Conservation (phyloP, 768 basidiomycete species). For the Exsudoporus frostii region DNA sequence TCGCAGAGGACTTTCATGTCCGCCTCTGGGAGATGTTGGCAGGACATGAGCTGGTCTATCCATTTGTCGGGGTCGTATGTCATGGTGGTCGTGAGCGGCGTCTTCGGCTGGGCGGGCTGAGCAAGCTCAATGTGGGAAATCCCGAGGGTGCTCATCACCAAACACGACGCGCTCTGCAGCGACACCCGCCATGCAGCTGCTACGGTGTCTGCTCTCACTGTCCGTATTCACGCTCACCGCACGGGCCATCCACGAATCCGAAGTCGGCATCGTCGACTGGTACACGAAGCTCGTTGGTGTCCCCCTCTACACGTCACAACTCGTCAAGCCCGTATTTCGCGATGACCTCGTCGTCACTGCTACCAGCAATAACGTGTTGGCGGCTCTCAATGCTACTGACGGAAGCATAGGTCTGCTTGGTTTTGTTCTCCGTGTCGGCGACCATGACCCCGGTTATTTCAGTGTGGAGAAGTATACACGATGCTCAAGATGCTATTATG, state of each 20-base stretch:
- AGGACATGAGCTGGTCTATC: slow-evolving; percentile 84
- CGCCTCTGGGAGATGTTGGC: slow-evolving; percentile 83
- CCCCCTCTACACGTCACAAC: slow-evolving; percentile 49
- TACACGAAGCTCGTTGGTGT: slow-evolving; percentile 74
- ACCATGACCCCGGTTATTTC: slow-evolving; percentile 1
- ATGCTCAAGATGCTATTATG: slow-evolving; percentile 63
- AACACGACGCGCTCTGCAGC: neutral
- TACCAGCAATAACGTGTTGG: slow-evolving; percentile 75
- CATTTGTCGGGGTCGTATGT: slow-evolving; percentile 66
- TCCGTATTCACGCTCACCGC: slow-evolving; percentile 23
- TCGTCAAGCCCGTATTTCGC: slow-evolving; percentile 62
- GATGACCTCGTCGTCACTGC: slow-evolving; percentile 59
- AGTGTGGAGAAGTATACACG: slow-evolving; percentile 84
- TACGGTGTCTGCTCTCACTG: slow-evolving; percentile 17
- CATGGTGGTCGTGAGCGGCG: slow-evolving; percentile 21
- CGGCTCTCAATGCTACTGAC: slow-evolving; percentile 61
- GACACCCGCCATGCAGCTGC: slow-evolving; percentile 13
- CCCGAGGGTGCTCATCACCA: neutral
- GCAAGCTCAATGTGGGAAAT: slow-evolving; percentile 17
- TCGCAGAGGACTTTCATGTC: slow-evolving; percentile 95
- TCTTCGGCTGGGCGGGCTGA: neutral
- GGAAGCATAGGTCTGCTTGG: slow-evolving; percentile 62
- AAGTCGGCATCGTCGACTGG: slow-evolving; percentile 87
- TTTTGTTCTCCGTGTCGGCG: slow-evolving; percentile 2
- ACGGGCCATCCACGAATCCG: slow-evolving; percentile 63